Conservation (phyloP, 495 filamentous ascomycete species). For the Talaromyces borbonicus region DNA sequence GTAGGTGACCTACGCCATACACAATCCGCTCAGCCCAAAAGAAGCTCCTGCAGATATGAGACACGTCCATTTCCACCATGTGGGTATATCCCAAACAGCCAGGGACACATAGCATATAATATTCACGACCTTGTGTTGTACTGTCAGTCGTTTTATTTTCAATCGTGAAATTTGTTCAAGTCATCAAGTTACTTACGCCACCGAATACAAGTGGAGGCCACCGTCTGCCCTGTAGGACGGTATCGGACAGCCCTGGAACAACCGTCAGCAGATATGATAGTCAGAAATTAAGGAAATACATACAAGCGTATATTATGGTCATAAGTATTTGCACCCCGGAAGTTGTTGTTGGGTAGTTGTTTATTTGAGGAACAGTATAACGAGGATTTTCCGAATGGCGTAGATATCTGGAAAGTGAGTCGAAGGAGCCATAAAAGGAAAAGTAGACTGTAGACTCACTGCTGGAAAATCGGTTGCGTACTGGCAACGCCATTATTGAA, state of each 20-base stretch:
- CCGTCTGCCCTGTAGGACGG: constrained; percentile 40
- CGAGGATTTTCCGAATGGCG: constrained; percentile 27
- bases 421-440: neutral
- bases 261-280: constrained; percentile 6
- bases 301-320: constrained; percentile 37
- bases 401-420: constrained; percentile 19
- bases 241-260: constrained; percentile 36
- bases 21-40: constrained; percentile 30
- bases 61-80: constrained; percentile 34
- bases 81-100: constrained; percentile 37
- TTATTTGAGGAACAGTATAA: constrained; percentile 30
- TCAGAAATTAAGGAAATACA: neutral
- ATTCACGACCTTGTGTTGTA: constrained; percentile 21
- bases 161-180: neutral
- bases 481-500: constrained; percentile 30
- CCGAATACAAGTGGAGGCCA: constrained; percentile 48
- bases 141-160: neutral
- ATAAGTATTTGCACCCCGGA: constrained; percentile 38
- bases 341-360: constrained; percentile 37
- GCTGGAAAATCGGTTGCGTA: constrained; percentile 29
- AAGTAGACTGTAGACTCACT: constrained; percentile 18
- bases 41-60: constrained; percentile 29
- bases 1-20: constrained; percentile 33
- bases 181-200: constrained; percentile 28
- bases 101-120: constrained; percentile 32